Conservation (phyloP, 345 rosid species). For the Hibiscus tridactylites region DNA sequence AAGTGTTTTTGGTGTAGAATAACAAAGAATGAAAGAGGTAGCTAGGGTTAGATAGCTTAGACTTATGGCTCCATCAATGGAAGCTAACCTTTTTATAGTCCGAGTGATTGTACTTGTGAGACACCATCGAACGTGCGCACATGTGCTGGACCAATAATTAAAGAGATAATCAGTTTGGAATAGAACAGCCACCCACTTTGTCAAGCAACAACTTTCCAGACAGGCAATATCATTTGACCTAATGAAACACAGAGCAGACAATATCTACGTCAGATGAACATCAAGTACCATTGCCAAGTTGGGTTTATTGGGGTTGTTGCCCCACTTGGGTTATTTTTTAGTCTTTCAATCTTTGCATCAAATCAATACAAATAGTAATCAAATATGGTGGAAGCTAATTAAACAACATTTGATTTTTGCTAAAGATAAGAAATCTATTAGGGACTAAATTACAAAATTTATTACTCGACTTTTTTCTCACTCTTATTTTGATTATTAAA, state of each 20-base stretch:
- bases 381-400: too few relatives aligned
- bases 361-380: not conserved
- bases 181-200: not conserved
- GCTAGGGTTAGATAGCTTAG: not conserved
- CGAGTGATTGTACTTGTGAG: not conserved
- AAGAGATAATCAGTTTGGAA: not conserved
- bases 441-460: too few relatives aligned
- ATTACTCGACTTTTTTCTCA: too few relatives aligned
- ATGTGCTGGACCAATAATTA: not conserved
- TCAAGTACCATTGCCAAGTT: not conserved
- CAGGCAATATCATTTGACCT: not conserved
- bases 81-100: not conserved
- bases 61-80: not conserved
- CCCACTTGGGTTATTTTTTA: not conserved
- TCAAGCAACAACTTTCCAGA: not conserved
- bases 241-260: not conserved
- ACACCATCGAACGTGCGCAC: not conserved
- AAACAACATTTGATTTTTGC: too few relatives aligned
- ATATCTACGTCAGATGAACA: not conserved
- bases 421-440: too few relatives aligned
- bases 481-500: too few relatives aligned
- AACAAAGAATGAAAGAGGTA: not conserved
- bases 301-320: not conserved
- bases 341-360: not conserved
- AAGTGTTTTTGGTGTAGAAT: not conserved